Evolutionary conservation across 805 yeast species (phyloP).

Genomic region (Candida sithepensis): DNA sequence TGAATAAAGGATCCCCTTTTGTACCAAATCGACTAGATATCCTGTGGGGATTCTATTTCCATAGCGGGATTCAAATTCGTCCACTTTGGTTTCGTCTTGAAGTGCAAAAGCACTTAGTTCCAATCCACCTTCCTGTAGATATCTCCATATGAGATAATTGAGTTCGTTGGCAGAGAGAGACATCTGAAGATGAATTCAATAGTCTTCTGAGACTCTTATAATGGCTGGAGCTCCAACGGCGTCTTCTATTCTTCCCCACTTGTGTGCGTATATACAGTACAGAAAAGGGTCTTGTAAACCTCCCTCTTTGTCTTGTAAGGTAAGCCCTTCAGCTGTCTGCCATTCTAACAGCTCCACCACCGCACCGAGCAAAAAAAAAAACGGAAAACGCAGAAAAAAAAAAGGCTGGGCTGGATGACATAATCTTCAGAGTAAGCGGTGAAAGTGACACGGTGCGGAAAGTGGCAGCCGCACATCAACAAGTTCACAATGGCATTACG

Average conservation of each 20-base stretch:
- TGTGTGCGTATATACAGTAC: too few relatives aligned
- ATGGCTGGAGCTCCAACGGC: too few relatives aligned
- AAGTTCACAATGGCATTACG: background rate
- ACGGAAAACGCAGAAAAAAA: background rate
- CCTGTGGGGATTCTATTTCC: conserved; percentile 67
- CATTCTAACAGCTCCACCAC: too few relatives aligned
- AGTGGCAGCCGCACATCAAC: background rate
- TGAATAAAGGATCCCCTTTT: conserved; percentile 79
- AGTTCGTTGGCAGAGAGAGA: conserved; percentile 79
- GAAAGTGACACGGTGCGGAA: background rate
- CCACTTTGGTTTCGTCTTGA: conserved; percentile 66
- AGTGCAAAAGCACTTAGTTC: conserved; percentile 79
- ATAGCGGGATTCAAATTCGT: conserved; percentile 49
- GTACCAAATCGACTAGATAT: conserved; percentile 74
- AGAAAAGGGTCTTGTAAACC: too few relatives aligned
- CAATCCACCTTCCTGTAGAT: conserved; percentile 78
- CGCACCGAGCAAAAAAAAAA: too few relatives aligned
- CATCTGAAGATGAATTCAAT: conserved; percentile 34
- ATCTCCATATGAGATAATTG: conserved; percentile 90
- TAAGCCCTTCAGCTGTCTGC: background rate
- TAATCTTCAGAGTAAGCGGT: background rate
- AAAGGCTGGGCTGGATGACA: too few relatives aligned
- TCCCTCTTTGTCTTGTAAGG: background rate
- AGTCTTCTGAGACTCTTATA: background rate
- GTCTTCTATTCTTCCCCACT: too few relatives aligned